Evolutionary conservation across 768 basidiomycete genomes (phyloP).

Genomic region (Mycena chlorophos): DNA sequence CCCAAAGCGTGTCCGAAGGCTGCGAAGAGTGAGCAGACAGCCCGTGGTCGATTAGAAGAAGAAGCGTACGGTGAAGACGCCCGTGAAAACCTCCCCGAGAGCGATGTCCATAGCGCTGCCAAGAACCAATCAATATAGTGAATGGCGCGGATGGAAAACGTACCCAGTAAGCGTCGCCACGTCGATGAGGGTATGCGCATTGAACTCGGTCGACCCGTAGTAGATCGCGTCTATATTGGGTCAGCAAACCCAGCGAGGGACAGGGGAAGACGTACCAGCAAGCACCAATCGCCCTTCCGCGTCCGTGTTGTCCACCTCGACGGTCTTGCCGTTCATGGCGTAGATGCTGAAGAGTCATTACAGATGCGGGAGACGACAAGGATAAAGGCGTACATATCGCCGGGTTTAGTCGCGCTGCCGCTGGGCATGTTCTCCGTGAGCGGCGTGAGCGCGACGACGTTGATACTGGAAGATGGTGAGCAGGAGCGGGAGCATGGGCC

Average conservation of each 20-base stretch:
- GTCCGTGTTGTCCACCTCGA: constrained; percentile 88
- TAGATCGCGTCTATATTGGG: constrained; percentile 68
- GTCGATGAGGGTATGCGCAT: constrained; percentile 81
- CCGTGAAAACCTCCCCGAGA: constrained; percentile 74
- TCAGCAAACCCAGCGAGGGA: neutral
- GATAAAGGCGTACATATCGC: constrained; percentile 63
- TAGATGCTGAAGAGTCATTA: constrained; percentile 51
- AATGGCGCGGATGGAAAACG: constrained; percentile 9
- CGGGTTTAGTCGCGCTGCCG: constrained; percentile 72
- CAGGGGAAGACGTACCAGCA: constrained; percentile 46
- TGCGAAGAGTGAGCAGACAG: constrained; percentile 24
- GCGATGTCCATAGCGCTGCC: constrained; percentile 69
- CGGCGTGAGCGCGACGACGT: constrained; percentile 71
- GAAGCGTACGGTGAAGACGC: constrained; percentile 69
- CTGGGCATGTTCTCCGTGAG: constrained; percentile 88
- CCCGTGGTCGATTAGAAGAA: neutral
- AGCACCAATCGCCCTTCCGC: constrained; percentile 80
- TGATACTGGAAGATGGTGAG: constrained; percentile 49
- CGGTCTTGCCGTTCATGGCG: constrained; percentile 85
- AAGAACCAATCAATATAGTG: neutral
- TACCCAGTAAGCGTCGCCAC: constrained; percentile 87
- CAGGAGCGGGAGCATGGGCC: neutral
- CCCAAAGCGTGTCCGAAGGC: constrained; percentile 78
- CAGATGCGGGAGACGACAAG: neutral
- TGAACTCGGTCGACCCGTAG: constrained; percentile 75